Base-by-base conservation (phyloP, 768 basidiomycete genomes). In the Russula sp. region DNA sequence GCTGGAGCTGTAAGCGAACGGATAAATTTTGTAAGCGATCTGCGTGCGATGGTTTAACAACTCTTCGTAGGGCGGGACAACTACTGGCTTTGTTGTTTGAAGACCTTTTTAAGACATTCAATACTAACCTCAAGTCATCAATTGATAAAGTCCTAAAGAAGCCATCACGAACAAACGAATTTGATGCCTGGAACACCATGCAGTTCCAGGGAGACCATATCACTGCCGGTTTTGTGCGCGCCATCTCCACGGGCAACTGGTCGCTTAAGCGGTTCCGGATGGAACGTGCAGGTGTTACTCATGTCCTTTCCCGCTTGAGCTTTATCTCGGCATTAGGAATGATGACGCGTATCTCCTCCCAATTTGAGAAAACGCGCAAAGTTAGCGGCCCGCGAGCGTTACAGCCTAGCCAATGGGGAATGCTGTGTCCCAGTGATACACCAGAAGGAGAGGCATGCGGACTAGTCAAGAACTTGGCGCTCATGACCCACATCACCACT, bases 381-480 rank as follows among this genome's bases (percentile, higher is more conserved):
- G 97, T 99, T 64, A 96, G 93, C 69, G 97, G 97, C 48, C 97
- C 97, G 34, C 85, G 97, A 71, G 95, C 96, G 24, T 76, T 99
- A 65, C 97, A 99, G 73, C 96, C 97, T 5, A 92, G 89, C 81
- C 97, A 99, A 76, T 99, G 97, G 97, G 97, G 97, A 42, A 92
- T 99, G 79, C 79, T 98, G 22, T 99, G 97, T 77, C 93, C 97
- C 0, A 94, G 92, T 73, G 97, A 99, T 75, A 99, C 97, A 0
- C 97, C 97, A 0, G 97, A 99, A 86, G 97, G 97, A 73, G 97
- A 99, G 77, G 97, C 97, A 20, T 99, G 97, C 73, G 97, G 97
- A 28, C 78, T 99, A 63, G 97, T 99, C 52, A 99, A 99, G 80
- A 99, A 99, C 76, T 78, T 99, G 66, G 97, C 97, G 3, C 80